Evolutionary conservation across 2,329 filamentous ascomycete genomes (phyloP).

Genomic region (Penicillium sp.): DNA sequence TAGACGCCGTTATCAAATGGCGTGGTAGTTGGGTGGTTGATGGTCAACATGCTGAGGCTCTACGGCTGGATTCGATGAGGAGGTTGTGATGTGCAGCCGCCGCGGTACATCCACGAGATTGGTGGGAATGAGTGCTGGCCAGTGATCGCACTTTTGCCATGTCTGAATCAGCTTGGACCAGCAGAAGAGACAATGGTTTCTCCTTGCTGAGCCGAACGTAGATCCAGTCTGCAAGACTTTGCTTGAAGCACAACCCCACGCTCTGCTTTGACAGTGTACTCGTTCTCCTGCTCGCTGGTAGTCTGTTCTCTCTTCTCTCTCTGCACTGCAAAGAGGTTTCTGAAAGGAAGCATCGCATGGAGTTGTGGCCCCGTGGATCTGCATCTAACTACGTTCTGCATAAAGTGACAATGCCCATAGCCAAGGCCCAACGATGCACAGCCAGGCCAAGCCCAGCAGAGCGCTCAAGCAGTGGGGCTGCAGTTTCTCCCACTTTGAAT

Average conservation of each 20-base stretch:
- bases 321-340: constrained; percentile 10
- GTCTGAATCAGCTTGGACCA: neutral
- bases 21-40: neutral
- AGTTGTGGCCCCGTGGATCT: constrained; percentile 19
- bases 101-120: neutral
- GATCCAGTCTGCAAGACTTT: neutral
- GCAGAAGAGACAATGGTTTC: neutral
- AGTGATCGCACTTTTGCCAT: neutral
- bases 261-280: neutral
- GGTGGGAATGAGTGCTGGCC: neutral
- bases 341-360: constrained; percentile 14
- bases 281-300: neutral
- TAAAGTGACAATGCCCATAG: constrained; percentile 23
- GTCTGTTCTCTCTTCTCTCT: constrained; percentile 1
- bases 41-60: constrained; percentile 16
- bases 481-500: neutral
- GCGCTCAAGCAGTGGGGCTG: neutral
- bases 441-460: neutral
- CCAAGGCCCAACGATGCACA: neutral
- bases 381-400: constrained; percentile 42
- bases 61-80: constrained; percentile 22
- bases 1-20: neutral
- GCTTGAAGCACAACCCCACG: neutral
- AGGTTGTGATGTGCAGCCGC: neutral
- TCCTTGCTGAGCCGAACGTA: neutral